phyloP scores from a whole-genome alignment of 2,329 filamentous ascomycete genomes.

The Alternaria solani region DNA sequence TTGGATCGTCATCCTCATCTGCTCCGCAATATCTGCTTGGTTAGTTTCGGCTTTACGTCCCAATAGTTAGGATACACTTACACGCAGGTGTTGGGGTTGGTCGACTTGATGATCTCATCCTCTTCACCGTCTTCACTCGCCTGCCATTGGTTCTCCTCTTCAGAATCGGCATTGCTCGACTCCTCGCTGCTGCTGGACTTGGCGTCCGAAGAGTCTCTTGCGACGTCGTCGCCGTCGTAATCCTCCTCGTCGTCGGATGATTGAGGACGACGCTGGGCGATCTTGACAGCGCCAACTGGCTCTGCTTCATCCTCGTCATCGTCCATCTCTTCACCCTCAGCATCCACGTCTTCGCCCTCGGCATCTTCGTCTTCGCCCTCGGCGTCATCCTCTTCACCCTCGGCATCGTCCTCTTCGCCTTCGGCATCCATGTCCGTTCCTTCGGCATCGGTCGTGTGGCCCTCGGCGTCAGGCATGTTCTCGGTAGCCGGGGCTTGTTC shows the following conservation, averaged over 20 bases:
- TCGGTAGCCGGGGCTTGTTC: conserved; percentile 29
- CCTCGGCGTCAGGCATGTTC: conserved; percentile 36
- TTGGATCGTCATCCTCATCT: conserved; percentile 82
- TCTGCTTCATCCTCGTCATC: conserved; percentile 59
- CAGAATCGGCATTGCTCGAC: conserved; percentile 58
- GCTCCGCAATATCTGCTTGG: conserved; percentile 76
- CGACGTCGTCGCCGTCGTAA: conserved; percentile 51
- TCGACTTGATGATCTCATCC: conserved; percentile 61
- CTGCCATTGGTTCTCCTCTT: conserved; percentile 64
- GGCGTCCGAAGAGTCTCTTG: conserved; percentile 47
- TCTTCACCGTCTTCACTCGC: conserved; percentile 64
- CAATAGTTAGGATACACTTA: conserved; percentile 54
- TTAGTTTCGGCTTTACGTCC: conserved; percentile 19
- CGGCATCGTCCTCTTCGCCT: conserved; percentile 56
- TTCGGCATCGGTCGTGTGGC: conserved; percentile 50
- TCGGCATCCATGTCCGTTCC: conserved; percentile 57
- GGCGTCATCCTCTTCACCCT: conserved; percentile 54
- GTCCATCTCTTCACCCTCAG: conserved; percentile 4
- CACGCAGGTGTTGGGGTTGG: conserved; percentile 69
- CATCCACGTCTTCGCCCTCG: conserved; percentile 56
- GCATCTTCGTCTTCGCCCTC: conserved; percentile 59
- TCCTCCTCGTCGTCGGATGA: conserved; percentile 53
- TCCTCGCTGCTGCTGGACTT: conserved; percentile 52
- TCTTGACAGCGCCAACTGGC: conserved; percentile 54
- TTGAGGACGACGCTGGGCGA: conserved; percentile 38